These are phyloP conservation scores for Leccinum fibrillosum DNA, from an alignment of 768 basidiomycete species.

Conservation along the genomic window DNA sequence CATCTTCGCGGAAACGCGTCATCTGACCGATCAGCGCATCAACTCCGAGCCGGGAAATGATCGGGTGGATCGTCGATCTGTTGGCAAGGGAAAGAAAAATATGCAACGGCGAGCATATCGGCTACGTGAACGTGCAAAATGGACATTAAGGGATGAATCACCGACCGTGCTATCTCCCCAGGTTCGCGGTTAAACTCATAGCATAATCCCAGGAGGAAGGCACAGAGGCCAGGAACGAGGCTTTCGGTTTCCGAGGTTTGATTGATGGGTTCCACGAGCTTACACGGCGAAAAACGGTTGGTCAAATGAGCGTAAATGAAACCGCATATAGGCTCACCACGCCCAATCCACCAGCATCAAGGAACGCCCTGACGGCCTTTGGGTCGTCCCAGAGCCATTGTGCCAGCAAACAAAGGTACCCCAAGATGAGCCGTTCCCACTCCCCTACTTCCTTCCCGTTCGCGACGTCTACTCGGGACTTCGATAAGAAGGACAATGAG, in stretches of 20 bases:
- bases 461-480: conserved; percentile 47
- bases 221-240: conserved; percentile 84
- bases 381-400: conserved; percentile 99
- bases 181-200: conserved; percentile 97
- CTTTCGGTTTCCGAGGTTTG: conserved; percentile 84
- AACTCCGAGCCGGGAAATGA: conserved; percentile 85
- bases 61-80: conserved; percentile 84
- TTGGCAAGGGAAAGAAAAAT: background rate
- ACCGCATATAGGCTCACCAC: conserved; percentile 56
- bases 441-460: conserved; percentile 74
- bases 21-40: conserved; percentile 88
- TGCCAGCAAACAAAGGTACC: conserved; percentile 76
- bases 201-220: conserved; percentile 88
- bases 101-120: background rate
- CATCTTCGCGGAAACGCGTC: conserved; percentile 85
- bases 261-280: conserved; percentile 95
- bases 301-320: background rate
- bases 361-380: conserved; percentile 79
- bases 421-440: conserved; percentile 87
- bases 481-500: conserved; percentile 79
- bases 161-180: conserved; percentile 90
- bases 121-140: background rate
- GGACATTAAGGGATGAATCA: background rate
- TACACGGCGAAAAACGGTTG: background rate
- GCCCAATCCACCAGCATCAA: conserved; percentile 86